Percentiles rank a stretch among this genome's conserved stretches.
phyloP scores from a whole-genome alignment of 345 rosid genomes.

The Lepidium sativum region DNA sequence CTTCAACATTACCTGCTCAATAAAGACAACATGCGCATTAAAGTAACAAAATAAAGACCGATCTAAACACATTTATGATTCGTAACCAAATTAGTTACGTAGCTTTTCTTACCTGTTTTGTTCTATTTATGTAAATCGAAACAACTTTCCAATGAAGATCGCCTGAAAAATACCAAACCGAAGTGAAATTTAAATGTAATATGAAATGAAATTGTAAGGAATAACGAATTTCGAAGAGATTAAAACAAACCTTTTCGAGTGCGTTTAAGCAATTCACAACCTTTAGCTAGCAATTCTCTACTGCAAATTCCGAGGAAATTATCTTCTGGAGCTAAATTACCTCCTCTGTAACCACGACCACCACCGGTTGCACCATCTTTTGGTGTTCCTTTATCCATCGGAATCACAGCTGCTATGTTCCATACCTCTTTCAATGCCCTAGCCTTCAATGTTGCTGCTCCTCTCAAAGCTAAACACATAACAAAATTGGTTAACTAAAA shows the following conservation, averaged over 20 bases:
- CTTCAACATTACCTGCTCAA: conserved; percentile 74
- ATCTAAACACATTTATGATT: too few relatives aligned
- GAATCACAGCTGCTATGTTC: conserved; percentile 91
- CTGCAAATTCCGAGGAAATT: conserved; percentile 79
- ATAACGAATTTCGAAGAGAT: too few relatives aligned
- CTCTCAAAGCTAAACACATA: conserved; percentile 58
- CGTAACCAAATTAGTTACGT: too few relatives aligned
- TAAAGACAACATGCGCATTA: not conserved
- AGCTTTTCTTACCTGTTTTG: conserved; percentile 72
- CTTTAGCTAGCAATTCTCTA: conserved; percentile 83
- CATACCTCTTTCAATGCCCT: conserved; percentile 82
- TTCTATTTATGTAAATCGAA: conserved; percentile 74
- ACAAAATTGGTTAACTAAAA: not conserved
- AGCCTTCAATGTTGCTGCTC: conserved; percentile 81
- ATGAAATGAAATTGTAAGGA: too few relatives aligned
- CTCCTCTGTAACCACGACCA: too few relatives aligned
- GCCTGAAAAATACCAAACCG: conserved; percentile 60
- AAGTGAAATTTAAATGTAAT: not conserved
- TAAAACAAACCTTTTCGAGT: conserved; percentile 68
- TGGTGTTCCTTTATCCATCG: conserved; percentile 69
- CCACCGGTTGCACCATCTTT: too few relatives aligned
- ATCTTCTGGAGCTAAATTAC: conserved; percentile 68
- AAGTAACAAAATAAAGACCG: too few relatives aligned
- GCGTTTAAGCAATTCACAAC: conserved; percentile 89
- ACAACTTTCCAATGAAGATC: conserved; percentile 93